Base-by-base conservation (phyloP, 2,329 filamentous ascomycete genomes). In the Rugonectria rugulosa region DNA sequence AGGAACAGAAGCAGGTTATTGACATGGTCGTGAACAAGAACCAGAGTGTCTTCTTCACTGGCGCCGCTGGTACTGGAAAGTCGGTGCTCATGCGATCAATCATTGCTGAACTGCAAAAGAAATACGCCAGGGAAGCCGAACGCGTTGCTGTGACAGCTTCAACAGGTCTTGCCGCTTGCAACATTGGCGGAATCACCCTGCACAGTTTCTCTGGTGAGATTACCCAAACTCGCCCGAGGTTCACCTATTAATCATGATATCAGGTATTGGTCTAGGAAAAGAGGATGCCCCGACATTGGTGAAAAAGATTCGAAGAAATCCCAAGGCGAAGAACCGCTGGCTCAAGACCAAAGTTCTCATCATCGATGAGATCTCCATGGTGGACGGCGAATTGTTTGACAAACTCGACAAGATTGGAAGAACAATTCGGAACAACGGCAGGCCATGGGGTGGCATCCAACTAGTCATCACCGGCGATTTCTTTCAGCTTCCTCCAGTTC, bases 341-440 rank as follows among this genome's bases (percentile, higher is more conserved):
- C 77, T 96, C 62, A 86, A 87, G 53, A 96, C 92, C 1, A 96
- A 93, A 69, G 86, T 92, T 11, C 82, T 99, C 20, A 83, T 99
- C 63, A 85, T 99, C 66, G 95, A 99, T 73, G 95, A 99, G 72
- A 88, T 99, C 4, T 98, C 95, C 11, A 99, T 99, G 96, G 93
- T 99, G 5, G 95, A 99, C 67, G 95, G 92, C 1, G 93, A 97
- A 27, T 81, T 99, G 0, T 99, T 98, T 64, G 95, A 99, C 77
- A 99, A 99, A 73, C 82, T 99, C 15, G 92, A 96, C 59, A 85
- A 90, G 57, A 90, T 99, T 63, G 94, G 93, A 12, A 85, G 94
- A 52, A 86, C 81, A 4, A 87, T 99, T 59, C 87, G 93, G 49
- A 97, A 96, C 70, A 97, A 97, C 65, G 93, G 91, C 9, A 85